phyloP scores from a whole-genome alignment of 2,329 filamentous ascomycete species.

The Canariomyces notabilis region DNA sequence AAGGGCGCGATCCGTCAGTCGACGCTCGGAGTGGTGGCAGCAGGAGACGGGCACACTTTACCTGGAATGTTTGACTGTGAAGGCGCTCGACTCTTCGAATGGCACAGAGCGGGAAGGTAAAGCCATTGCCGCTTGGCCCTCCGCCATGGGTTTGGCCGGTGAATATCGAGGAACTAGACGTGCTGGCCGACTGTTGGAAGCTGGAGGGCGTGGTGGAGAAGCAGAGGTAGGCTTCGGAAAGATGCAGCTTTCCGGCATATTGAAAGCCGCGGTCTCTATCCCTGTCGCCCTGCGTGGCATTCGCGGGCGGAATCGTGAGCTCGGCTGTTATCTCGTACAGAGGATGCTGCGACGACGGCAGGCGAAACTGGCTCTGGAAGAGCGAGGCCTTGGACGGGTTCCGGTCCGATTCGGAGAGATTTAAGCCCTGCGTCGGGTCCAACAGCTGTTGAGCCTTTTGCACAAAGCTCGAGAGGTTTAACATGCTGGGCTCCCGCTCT shows the following conservation, averaged over 20 bases:
- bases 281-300: conserved; percentile 65
- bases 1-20: conserved; percentile 13
- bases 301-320: conserved; percentile 75
- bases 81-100: conserved; percentile 88
- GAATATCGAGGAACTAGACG: conserved; percentile 74
- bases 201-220: conserved; percentile 92
- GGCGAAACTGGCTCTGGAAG: conserved; percentile 93
- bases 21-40: conserved; percentile 1
- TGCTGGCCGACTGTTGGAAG: conserved; percentile 75
- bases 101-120: conserved; percentile 86
- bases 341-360: conserved; percentile 86
- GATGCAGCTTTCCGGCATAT: conserved; percentile 86
- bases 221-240: conserved; percentile 92
- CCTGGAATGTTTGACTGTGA: conserved; percentile 82
- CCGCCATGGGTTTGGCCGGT: conserved; percentile 90
- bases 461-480: conserved; percentile 71
- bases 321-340: conserved; percentile 96
- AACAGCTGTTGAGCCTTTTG: conserved; percentile 95
- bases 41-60: conserved; percentile 29
- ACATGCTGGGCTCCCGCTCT: conserved; percentile 39
- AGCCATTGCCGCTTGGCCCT: conserved; percentile 90
- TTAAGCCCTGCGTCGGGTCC: conserved; percentile 75
- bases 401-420: conserved; percentile 66
- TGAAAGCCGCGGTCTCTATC: conserved; percentile 72
- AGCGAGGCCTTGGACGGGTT: conserved; percentile 87